Percentiles rank a stretch among this genome's conserved stretches.
Evolutionary conservation across 331 rosid species (phyloP).

Genomic region (Acacia pycnantha): DNA sequence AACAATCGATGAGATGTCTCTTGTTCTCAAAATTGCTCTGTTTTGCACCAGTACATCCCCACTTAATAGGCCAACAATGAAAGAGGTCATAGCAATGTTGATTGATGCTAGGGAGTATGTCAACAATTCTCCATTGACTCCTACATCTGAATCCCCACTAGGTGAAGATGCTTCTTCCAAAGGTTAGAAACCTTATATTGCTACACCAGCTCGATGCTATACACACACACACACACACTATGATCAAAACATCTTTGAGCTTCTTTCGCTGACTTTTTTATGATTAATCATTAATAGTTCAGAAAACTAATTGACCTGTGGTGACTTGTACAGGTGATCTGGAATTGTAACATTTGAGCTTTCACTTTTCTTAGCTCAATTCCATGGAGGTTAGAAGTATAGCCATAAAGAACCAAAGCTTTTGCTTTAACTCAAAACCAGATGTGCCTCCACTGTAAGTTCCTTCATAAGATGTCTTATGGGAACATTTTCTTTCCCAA

Average conservation of each 20-base stretch:
- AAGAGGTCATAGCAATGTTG: slow-evolving; percentile 82
- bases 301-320: slow-evolving; percentile 24
- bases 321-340: slow-evolving; percentile 34
- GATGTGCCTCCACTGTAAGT: slow-evolving; percentile 4
- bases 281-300: background rate
- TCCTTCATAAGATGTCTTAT: background rate
- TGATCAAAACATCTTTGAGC: background rate
- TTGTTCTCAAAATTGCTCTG: slow-evolving; percentile 69
- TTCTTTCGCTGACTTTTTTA: background rate
- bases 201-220: background rate
- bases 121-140: slow-evolving; percentile 53
- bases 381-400: slow-evolving; percentile 1
- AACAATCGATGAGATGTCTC: slow-evolving; percentile 66
- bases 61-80: slow-evolving; percentile 76
- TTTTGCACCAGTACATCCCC: slow-evolving; percentile 77
- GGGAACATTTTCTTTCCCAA: background rate
- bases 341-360: slow-evolving; percentile 20
- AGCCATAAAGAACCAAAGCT: slow-evolving; percentile 17
- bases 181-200: slow-evolving; percentile 46
- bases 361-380: background rate
- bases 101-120: slow-evolving; percentile 60
- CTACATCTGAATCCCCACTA: slow-evolving; percentile 64
- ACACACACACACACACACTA: background rate
- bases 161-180: slow-evolving; percentile 51
- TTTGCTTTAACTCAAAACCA: slow-evolving; percentile 16